Base-by-base conservation (phyloP, 2,329 filamentous ascomycete genomes). In the Trichoderma gracile region DNA sequence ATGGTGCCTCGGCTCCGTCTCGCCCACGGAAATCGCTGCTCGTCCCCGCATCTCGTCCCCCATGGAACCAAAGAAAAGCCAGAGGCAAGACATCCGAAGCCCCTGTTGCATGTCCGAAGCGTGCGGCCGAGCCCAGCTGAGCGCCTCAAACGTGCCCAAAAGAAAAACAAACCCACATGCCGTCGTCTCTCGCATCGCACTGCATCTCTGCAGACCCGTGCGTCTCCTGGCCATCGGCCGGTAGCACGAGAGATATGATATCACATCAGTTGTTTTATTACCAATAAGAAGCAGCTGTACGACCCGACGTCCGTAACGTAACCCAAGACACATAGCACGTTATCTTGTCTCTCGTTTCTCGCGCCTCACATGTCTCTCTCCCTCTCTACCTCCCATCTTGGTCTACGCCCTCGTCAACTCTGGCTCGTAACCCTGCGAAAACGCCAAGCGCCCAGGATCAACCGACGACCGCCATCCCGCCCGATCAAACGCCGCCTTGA, bases 401-500 rank as follows among this genome's bases (percentile, higher is more conserved):
- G n/a, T n/a, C 17, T 27, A 30, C 14, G 49, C 27, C 25, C 49
- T 33, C 12, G 53, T 58, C 47, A 49, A 54, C 21, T 19, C 45
- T 15, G 58, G 52, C 10, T 65, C 19, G 46, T 57, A 57, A 19
- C 33, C 53, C 40, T 63, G 70, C 3, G 75, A 74, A 46, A 77
- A 77, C 1, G 71, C 64, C 21, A 71, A 65, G 17, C 71, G 68
- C 30, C 76, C 75, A 17, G 68, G 66, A 7, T 71, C 68, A 1
- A 78, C 73, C 25, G 63, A 66, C 1, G 72, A 71, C 19, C 69
- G 70, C 70, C 74, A 73, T n/a, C 65, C 65, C 1, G 68, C 72
- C 17, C 67, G 65, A 38, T 71, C 68, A 9, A 78, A 67, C 1
- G 73, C 70, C 38, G 71, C 67, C 54, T 74, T 67, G 25, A 76